Base-by-base conservation (phyloP, 2,329 filamentous ascomycete genomes). In the Fusarium setosum region DNA sequence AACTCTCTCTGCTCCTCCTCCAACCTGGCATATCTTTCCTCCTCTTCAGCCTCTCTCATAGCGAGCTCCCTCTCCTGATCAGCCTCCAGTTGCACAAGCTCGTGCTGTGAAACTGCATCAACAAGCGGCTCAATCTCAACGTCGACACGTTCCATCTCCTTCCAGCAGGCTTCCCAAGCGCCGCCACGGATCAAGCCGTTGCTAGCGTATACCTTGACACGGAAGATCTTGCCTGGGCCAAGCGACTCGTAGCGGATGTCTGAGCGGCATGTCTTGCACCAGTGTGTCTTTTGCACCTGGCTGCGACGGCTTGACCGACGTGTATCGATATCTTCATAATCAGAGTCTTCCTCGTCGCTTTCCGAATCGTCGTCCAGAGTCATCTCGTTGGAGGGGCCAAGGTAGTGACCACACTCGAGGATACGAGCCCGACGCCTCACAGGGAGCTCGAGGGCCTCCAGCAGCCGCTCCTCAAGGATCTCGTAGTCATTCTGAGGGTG, bases 101-200 rank as follows among this genome's bases (percentile, higher is more conserved):
- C 87, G 17, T 84, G 83, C 53, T 88, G 84, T 12, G 90, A 74
- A 2, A 82, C 78, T 0, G 86, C 76, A 17, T 88, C 86, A 11
- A 94, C 84, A 72, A 90, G 86, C 4, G 96, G 92, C 71, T 92
- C 88, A 51, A 99, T 88, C 77, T 98, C 95, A 2, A 97, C 92
- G 73, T 99, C 96, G 1, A 98, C 93, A n/a, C 95, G 88, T 79
- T 99, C 96, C 96, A 99, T 99, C 78, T 98, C 95, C 69, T 88
- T 92, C 95, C 95, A 99, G 59, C 93, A 95, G 3, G 94, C 94
- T 5, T 88, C 88, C 96, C 96, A 99, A 0, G 96, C 95, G 0
- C 93, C 93, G 6, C 93, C 90, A 59, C 90, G 88, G 93, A 99
- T 97, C 45, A 98, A 81, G 0, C 96, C 96, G 76, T 98, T 99